Conservation (phyloP, 2,329 filamentous ascomycete species). For the Venturia asperata region DNA sequence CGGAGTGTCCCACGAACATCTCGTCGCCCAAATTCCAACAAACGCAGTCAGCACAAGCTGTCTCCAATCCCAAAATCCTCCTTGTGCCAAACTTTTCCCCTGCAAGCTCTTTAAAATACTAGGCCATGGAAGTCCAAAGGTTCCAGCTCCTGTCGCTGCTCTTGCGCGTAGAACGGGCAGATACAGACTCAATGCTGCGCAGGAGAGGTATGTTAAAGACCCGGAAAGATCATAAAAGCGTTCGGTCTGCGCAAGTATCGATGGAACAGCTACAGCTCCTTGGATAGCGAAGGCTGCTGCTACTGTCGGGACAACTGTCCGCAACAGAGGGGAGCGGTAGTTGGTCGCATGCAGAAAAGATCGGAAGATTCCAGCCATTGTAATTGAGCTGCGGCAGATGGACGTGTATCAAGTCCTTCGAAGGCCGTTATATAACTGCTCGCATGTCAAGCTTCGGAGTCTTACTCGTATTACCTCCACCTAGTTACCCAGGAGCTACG, state of each 20-base stretch:
- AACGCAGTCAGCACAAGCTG: slow-evolving; percentile 48
- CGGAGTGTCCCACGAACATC: slow-evolving; percentile 40
- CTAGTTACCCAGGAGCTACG: background rate
- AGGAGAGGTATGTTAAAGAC: slow-evolving; percentile 58
- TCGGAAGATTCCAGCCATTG: slow-evolving; percentile 16
- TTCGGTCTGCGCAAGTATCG: slow-evolving; percentile 53
- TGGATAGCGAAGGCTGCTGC: slow-evolving; percentile 58
- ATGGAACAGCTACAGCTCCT: slow-evolving; percentile 55
- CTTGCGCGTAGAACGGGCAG: slow-evolving; percentile 53
- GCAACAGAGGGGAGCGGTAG: slow-evolving; percentile 46
- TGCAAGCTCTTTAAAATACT: slow-evolving; percentile 13
- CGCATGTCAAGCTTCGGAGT: background rate
- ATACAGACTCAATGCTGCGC: slow-evolving; percentile 55
- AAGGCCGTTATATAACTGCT: background rate
- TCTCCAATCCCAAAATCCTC: slow-evolving; percentile 48
- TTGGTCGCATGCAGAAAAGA: slow-evolving; percentile 18
- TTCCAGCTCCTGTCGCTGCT: slow-evolving; percentile 39
- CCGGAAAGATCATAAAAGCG: slow-evolving; percentile 63
- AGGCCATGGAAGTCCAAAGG: slow-evolving; percentile 26
- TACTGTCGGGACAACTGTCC: slow-evolving; percentile 55
- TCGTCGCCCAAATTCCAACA: slow-evolving; percentile 55
- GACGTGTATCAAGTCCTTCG: background rate
- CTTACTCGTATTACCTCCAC: background rate
- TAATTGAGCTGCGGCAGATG: background rate
- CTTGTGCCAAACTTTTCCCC: slow-evolving; percentile 23